A percentile compares a stretch with the other conserved stretches of the same genome.
phyloP scores from a whole-genome alignment of 768 basidiomycete genomes.

The Lactifluus pinguis region DNA sequence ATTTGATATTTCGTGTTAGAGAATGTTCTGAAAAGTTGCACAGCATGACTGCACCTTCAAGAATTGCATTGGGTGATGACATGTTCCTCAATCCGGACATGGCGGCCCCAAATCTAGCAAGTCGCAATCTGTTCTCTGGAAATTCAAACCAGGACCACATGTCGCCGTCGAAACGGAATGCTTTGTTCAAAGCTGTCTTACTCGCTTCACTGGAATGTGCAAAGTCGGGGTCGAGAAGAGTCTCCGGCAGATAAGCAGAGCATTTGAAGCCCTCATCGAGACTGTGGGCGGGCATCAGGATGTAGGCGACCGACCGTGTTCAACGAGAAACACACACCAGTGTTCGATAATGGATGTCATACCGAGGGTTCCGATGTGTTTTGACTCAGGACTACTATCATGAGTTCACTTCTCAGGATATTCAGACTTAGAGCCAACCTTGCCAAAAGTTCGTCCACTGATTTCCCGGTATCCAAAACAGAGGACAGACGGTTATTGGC shows the following conservation, averaged over 20 bases:
- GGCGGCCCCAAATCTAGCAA: background rate
- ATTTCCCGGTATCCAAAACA: conserved; percentile 22
- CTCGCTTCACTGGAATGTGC: background rate
- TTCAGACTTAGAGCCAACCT: background rate
- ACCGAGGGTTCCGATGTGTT: conserved; percentile 14
- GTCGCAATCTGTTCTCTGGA: conserved; percentile 1
- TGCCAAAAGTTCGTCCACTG: conserved; percentile 17
- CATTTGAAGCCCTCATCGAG: conserved; percentile 21
- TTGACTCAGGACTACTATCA: conserved; percentile 9
- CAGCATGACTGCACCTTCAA: background rate
- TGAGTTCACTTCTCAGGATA: background rate
- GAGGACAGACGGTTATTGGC: conserved; percentile 24
- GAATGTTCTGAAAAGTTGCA: background rate
- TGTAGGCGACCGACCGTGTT: background rate
- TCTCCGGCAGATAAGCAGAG: conserved; percentile 20
- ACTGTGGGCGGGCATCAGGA: background rate
- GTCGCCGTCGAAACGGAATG: background rate
- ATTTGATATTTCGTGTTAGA: background rate
- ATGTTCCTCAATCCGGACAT: conserved; percentile 5
- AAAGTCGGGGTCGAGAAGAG: conserved; percentile 13
- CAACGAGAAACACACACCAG: background rate
- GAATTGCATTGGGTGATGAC: background rate
- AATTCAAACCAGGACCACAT: background rate
- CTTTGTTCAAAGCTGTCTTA: conserved; percentile 1
- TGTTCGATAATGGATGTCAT: background rate